phyloP scores from a whole-genome alignment of 768 basidiomycete genomes.

The Boletus subcaerulescens region DNA sequence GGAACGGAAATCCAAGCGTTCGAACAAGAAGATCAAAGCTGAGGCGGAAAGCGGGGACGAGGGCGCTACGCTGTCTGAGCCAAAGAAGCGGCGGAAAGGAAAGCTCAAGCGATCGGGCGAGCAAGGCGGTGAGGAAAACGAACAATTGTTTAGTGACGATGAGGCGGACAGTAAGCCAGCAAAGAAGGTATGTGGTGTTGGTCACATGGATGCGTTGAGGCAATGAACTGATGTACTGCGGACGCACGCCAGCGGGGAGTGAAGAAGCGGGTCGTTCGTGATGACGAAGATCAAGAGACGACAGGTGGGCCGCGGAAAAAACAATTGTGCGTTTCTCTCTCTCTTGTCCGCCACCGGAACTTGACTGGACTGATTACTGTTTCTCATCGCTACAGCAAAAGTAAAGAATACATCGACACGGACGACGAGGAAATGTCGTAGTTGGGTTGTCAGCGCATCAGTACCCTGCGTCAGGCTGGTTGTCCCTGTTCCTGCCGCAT shows the following conservation, averaged over 20 bases:
- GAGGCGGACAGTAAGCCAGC: slow-evolving; percentile 55
- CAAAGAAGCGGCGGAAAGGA: slow-evolving; percentile 77
- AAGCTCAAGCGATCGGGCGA: slow-evolving; percentile 58
- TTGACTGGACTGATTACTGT: neutral
- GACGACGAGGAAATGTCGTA: slow-evolving; percentile 75
- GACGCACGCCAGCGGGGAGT: slow-evolving; percentile 36
- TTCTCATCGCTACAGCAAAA: slow-evolving; percentile 56
- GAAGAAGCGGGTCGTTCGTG: slow-evolving; percentile 76
- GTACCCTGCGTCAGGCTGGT: too few species aligned
- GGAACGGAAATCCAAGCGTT: slow-evolving; percentile 59
- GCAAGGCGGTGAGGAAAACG: slow-evolving; percentile 56
- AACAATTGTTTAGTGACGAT: slow-evolving; percentile 67
- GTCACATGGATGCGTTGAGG: neutral
- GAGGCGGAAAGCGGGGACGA: slow-evolving; percentile 53
- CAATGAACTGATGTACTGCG: neutral
- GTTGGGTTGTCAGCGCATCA: slow-evolving; percentile 7
- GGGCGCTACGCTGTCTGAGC: slow-evolving; percentile 39
- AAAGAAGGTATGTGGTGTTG: slow-evolving; percentile 55
- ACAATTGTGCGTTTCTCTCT: slow-evolving; percentile 58
- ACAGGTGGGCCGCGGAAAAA: slow-evolving; percentile 66
- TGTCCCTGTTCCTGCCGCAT: neutral
- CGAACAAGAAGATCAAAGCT: slow-evolving; percentile 51
- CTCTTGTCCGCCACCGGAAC: neutral
- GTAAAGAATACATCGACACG: slow-evolving; percentile 84
- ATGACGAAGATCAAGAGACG: slow-evolving; percentile 75